Evolutionary conservation across 2,329 filamentous ascomycete species (phyloP).

Genomic region (Scolecobasidium constrictum): DNA sequence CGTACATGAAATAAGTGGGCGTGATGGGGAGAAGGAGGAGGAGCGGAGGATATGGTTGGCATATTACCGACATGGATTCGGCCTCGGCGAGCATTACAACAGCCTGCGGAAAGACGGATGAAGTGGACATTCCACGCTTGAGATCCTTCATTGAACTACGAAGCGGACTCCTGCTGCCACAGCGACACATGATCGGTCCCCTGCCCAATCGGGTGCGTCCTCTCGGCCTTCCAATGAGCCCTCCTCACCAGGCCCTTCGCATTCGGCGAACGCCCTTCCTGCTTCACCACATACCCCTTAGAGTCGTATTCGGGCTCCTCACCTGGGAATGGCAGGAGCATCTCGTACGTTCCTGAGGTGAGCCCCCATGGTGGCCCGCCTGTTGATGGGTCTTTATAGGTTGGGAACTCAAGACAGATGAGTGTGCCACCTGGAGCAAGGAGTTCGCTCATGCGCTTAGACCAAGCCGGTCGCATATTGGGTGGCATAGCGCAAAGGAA

Average conservation of each 20-base stretch:
- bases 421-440: slow-evolving; percentile 42
- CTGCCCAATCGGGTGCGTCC: slow-evolving; percentile 46
- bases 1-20: slow-evolving; percentile 58
- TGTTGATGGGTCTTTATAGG: slow-evolving; percentile 53
- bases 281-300: slow-evolving; percentile 37
- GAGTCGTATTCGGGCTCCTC: slow-evolving; percentile 52
- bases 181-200: slow-evolving; percentile 38
- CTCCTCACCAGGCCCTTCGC: slow-evolving; percentile 30
- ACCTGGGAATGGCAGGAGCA: slow-evolving; percentile 60
- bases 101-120: slow-evolving; percentile 15
- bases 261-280: slow-evolving; percentile 36
- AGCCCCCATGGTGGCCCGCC: slow-evolving; percentile 66
- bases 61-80: slow-evolving; percentile 90
- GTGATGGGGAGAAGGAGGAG: slow-evolving; percentile 21
- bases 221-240: slow-evolving; percentile 43
- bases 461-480: slow-evolving; percentile 45
- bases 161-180: slow-evolving; percentile 27
- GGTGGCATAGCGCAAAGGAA: slow-evolving; percentile 52
- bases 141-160: not conserved
- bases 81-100: slow-evolving; percentile 95
- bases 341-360: slow-evolving; percentile 57
- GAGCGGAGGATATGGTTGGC: slow-evolving; percentile 72
- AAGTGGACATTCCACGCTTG: not conserved
- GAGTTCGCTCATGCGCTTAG: slow-evolving; percentile 42
- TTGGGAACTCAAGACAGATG: slow-evolving; percentile 67